Percentiles rank a stretch among this genome's conserved stretches.
These are phyloP conservation scores for Aspergillus pseudotamarii DNA, from an alignment of 2,329 filamentous ascomycete genomes.

Conservation along the genomic window DNA sequence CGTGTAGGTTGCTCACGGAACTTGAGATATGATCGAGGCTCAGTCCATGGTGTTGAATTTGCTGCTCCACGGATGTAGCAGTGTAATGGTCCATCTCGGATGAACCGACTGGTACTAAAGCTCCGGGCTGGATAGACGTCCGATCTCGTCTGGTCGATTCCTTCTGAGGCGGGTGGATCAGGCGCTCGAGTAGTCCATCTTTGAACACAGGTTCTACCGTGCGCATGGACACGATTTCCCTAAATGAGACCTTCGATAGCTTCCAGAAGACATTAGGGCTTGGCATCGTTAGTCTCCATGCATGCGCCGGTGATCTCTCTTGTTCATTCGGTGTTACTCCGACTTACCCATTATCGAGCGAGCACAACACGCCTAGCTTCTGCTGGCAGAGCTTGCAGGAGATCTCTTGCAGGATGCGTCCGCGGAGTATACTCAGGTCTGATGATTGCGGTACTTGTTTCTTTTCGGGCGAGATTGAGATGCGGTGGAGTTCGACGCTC, in stretches of 20 bases:
- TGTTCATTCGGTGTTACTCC: background rate
- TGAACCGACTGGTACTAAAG: constrained; percentile 26
- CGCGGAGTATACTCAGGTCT: constrained; percentile 37
- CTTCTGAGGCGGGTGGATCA: constrained; percentile 29
- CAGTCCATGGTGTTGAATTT: constrained; percentile 40
- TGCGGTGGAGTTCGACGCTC: constrained; percentile 41
- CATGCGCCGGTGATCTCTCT: background rate
- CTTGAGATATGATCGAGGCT: constrained; percentile 43
- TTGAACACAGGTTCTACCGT: constrained; percentile 40
- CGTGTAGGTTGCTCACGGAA: constrained; percentile 42
- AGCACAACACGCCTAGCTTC: constrained; percentile 39
- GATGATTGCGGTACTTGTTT: constrained; percentile 41
- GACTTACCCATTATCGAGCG: constrained; percentile 40
- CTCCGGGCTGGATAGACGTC: constrained; percentile 22
- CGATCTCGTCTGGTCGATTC: constrained; percentile 24
- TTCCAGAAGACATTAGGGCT: constrained; percentile 46
- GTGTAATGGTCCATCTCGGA: constrained; percentile 22
- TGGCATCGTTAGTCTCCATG: constrained; percentile 5
- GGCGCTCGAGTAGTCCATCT: constrained; percentile 35
- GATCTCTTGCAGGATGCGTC: constrained; percentile 40
- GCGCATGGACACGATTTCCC: constrained; percentile 44
- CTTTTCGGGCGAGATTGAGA: constrained; percentile 39
- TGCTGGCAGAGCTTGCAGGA: constrained; percentile 43
- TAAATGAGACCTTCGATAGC: constrained; percentile 41
- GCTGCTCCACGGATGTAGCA: constrained; percentile 31